Conservation (phyloP, 345 rosid genomes). For the Aethionema arabicum region DNA sequence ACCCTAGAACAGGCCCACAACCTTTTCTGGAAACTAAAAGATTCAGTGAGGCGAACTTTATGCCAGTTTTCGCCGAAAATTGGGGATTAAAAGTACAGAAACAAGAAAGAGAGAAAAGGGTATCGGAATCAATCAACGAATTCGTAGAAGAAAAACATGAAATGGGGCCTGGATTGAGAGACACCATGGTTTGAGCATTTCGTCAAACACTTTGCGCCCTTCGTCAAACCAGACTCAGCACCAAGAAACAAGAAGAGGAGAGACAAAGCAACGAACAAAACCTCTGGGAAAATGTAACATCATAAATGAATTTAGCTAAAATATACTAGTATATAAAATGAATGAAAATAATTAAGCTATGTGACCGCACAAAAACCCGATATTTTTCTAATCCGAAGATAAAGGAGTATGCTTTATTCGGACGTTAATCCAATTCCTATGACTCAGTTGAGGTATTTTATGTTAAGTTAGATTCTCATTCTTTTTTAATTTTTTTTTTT, state of each 20-base stretch:
- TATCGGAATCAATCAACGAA: slow-evolving; percentile 35
- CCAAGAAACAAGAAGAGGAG: neutral
- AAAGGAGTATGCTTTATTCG: slow-evolving; percentile 39
- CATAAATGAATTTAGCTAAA: slow-evolving; percentile 1
- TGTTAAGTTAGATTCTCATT: slow-evolving; percentile 2
- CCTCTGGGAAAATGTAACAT: slow-evolving; percentile 28
- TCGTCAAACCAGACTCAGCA: slow-evolving; percentile 16
- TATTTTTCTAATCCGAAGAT: slow-evolving; percentile 5
- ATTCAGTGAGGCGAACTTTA: slow-evolving; percentile 16
- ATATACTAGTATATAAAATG: neutral
- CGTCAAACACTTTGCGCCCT: slow-evolving; percentile 51
- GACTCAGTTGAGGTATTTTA: slow-evolving; percentile 16
- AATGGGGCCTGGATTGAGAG: slow-evolving; percentile 43
- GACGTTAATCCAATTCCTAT: slow-evolving; percentile 30
- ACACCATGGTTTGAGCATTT: slow-evolving; percentile 92
- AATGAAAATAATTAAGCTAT: slow-evolving; percentile 10
- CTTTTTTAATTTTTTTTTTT: neutral
- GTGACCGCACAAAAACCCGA: slow-evolving; percentile 31
- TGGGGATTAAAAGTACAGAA: slow-evolving; percentile 14
- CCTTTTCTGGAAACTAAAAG: slow-evolving; percentile 28
- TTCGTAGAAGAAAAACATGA: slow-evolving; percentile 30
- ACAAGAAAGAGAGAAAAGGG: slow-evolving; percentile 28
- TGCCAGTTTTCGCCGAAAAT: neutral
- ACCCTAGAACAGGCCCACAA: slow-evolving; percentile 35
- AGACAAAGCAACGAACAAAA: slow-evolving; percentile 65